Evolutionary conservation across 352 stramenopile species (phyloP).

Genomic region (Pelagophyceae sp.): DNA sequence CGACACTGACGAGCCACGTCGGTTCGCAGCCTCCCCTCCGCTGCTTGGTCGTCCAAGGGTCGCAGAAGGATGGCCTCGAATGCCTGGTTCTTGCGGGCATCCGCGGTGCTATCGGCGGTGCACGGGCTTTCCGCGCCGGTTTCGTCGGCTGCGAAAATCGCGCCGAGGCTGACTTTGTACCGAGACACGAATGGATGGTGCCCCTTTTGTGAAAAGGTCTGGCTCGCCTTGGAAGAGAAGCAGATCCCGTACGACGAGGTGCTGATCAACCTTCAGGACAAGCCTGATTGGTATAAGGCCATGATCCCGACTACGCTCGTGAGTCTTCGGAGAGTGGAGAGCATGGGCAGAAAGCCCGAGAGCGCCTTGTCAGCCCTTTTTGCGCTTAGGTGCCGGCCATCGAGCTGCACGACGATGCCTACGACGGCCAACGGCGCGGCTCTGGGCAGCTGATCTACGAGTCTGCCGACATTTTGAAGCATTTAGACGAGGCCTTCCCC

Average conservation of each 20-base stretch:
- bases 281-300: constrained; percentile 34
- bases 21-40: too few relatives aligned
- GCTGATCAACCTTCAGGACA: constrained; percentile 33
- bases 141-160: too few relatives aligned
- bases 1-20: too few relatives aligned
- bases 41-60: too few relatives aligned
- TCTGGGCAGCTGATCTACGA: constrained; percentile 29
- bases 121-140: too few relatives aligned
- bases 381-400: constrained; percentile 36
- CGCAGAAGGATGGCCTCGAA: too few relatives aligned
- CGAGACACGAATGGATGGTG: constrained; percentile 38
- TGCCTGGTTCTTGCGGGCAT: too few relatives aligned
- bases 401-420: constrained; percentile 28
- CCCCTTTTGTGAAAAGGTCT: constrained; percentile 37
- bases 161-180: constrained; percentile 28
- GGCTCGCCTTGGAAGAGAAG: constrained; percentile 30
- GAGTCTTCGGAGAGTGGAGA: too few relatives aligned
- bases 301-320: constrained; percentile 33
- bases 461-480: constrained; percentile 27
- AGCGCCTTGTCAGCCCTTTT: too few relatives aligned
- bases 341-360: too few relatives aligned
- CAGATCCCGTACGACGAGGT: constrained; percentile 30
- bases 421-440: neutral
- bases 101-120: too few relatives aligned
- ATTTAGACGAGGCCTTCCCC: constrained; percentile 30